phyloP scores from a whole-genome alignment of 2,329 filamentous ascomycete species.

The Pestalotiopsis fici region DNA sequence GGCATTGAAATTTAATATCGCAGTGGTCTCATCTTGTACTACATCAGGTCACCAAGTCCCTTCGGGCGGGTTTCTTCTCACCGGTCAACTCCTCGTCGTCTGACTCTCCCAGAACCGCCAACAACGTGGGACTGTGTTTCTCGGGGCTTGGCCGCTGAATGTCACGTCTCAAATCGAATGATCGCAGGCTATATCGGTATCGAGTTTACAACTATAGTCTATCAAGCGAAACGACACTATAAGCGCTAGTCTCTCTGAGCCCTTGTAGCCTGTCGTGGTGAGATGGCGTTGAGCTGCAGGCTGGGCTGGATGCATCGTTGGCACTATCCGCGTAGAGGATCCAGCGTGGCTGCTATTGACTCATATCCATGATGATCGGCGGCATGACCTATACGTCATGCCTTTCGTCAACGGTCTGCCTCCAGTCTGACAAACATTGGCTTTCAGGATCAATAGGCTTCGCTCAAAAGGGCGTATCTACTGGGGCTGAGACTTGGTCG shows the following conservation, averaged over 20 bases:
- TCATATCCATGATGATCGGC: background rate
- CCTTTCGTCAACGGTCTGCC: background rate
- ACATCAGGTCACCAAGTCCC: background rate
- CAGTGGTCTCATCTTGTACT: background rate
- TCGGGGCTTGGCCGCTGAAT: background rate
- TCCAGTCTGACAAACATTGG: background rate
- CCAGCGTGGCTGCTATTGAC: background rate
- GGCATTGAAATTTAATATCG: background rate
- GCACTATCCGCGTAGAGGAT: background rate
- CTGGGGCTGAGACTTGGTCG: background rate
- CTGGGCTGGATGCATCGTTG: background rate
- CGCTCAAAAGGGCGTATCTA: background rate
- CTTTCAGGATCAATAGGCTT: background rate
- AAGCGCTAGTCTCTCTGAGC: background rate
- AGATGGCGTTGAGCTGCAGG: background rate
- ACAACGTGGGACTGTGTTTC: background rate
- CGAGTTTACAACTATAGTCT: background rate
- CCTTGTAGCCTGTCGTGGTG: background rate
- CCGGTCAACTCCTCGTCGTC: background rate
- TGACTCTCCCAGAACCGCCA: background rate
- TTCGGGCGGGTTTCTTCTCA: background rate
- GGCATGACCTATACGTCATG: background rate
- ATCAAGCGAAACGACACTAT: background rate
- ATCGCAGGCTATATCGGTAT: background rate
- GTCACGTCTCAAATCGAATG: background rate